Evolutionary conservation across 768 basidiomycete species (phyloP), one percentile per base, ranked within the genome.

Genomic region (Russula abietina): DNA sequence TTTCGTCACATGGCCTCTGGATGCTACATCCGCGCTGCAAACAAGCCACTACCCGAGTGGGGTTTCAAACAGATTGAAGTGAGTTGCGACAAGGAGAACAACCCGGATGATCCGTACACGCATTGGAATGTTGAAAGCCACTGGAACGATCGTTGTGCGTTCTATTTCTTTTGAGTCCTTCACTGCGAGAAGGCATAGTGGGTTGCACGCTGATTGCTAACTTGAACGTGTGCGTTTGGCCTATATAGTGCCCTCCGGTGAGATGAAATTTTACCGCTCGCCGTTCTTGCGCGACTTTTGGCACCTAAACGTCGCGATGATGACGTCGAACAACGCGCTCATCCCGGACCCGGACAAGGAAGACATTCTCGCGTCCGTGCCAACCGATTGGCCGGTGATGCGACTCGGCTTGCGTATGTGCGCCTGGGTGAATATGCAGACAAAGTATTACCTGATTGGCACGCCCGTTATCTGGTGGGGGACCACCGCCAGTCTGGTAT

Each of bases 71-170:
- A 99, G 76, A 81, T 98, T 57, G 97, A 99, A 73, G 95, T 98
- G 52, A 89, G 85, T 68, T 99, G 97, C 73, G 88, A 88, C 58
- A 91, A 90, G 75, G 88, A 92, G 73, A 89, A 94, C 69, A 83
- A 90, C 69, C 86, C 85, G 1, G 79, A 76, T 19, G 90, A 98
- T 73, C 71, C 80, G 19, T 91, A 93, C 73, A 96, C 94, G 3
- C 91, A 93, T 70, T 99, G 97, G 97, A 99, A 99, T 72, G 90
- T 99, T 58, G 97, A 99, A 74, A 90, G 86, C 70, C 97, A 99
- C 73, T 93, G 89, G 90, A 99, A 99, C 72, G 88, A 93, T 59
- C 83, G 93, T 70, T 75, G 96, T 98, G 70, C 70, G 95, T 85
- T 4, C 10, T 45, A 39, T 28, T 61, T 50, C 39, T 24, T 60